Base-by-base conservation (phyloP, 495 filamentous ascomycete species). In the Daldinia bambusicola region DNA sequence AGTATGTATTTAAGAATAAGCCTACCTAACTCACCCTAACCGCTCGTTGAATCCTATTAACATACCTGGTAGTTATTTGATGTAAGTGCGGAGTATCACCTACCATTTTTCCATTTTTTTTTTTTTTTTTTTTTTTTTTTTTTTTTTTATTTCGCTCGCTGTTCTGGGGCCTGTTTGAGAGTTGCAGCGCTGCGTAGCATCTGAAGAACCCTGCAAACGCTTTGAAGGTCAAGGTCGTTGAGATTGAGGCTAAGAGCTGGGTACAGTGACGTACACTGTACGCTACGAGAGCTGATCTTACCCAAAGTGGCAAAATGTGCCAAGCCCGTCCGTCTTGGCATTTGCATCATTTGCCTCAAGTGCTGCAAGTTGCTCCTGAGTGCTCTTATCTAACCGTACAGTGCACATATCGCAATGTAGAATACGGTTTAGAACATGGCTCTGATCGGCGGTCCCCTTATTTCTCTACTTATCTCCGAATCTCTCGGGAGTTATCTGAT, bases 101-200 rank as follows among this genome's bases (percentile, higher is more conserved):
- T 26, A 26, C 26, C 26, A 26, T 1, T 26, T 26, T 3, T 26
- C n/a, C n/a, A n/a, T 26, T 26, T 26, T 26, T 26, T 26, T 26
- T 55, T 60, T 69, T 9, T 53, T 53, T 43, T 3, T 26, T 26
- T 26, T 26, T 26, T 26, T 26, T 26, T 3, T 26, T 26, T 26
- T 26, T 26, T 26, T 26, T 26, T 55, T 60, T 69, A 14, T 53
- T 53, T 43, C 31, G 37, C 50, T 66, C 41, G 36, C 14, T 59
- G 34, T 55, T 69, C 61, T 69, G 51, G 67, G 67, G 67, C 52
- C 8, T 69, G 67, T 69, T 69, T 69, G 53, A 69, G 18, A 64
- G 55, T 32, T 69, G 67, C 67, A 64, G 67, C 43, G 18, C 53
- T 45, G 53, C 52, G 61, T 68, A 51, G 52, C 51, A 68, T 62